These are phyloP conservation scores for Talaromyces islandicus DNA, from an alignment of 2,329 filamentous ascomycete species.

Conservation along the genomic window DNA sequence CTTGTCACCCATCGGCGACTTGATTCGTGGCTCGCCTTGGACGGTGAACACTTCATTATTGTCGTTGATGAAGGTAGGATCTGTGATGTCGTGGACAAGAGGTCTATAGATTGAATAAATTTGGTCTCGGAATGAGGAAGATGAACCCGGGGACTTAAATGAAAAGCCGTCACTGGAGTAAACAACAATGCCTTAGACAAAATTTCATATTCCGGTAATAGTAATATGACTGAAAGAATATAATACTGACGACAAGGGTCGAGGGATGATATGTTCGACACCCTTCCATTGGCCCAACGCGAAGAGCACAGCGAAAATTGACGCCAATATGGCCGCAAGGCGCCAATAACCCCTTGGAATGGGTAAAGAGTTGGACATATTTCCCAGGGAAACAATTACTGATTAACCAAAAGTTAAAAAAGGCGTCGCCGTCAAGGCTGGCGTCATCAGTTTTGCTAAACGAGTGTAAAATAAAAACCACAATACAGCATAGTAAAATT, in stretches of 20 bases:
- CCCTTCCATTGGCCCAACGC: background rate
- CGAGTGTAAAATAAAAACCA: background rate
- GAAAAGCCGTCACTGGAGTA: background rate
- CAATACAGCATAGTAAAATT: background rate
- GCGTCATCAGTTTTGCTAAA: background rate
- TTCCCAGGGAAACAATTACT: background rate
- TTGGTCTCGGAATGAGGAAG: background rate
- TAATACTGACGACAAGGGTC: background rate
- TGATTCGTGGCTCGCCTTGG: background rate
- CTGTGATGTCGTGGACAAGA: constrained; percentile 1
- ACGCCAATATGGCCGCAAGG: background rate
- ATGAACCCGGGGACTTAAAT: background rate
- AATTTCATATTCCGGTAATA: background rate
- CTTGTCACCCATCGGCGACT: constrained; percentile 9
- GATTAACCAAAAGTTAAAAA: background rate
- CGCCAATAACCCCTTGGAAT: constrained; percentile 1
- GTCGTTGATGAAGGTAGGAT: background rate
- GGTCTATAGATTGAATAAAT: background rate
- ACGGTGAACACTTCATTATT: background rate
- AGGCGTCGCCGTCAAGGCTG: background rate
- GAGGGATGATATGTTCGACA: background rate
- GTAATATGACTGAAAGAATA: background rate
- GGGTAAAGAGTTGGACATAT: background rate
- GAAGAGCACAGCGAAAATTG: background rate
- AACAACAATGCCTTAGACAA: background rate